Conservation (phyloP, 1,284 basidiomycete genomes). For the Blastosporella zonata region DNA sequence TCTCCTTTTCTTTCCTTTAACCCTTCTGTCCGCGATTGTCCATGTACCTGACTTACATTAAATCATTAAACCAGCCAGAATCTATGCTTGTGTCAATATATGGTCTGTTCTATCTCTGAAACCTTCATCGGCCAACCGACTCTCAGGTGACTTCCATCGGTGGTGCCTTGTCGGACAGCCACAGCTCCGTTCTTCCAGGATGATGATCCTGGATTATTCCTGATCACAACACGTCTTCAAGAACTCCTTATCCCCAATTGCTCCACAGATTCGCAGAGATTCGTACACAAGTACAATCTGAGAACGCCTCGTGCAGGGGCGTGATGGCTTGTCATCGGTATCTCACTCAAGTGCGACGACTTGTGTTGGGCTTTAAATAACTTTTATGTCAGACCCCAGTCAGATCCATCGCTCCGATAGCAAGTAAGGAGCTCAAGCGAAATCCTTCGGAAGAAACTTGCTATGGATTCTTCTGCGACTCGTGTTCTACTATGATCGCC, state of each 20-base stretch:
- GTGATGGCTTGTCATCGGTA: slow-evolving; percentile 10
- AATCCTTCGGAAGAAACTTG: neutral
- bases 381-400: too few relatives aligned
- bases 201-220: too few relatives aligned
- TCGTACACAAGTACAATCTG: neutral
- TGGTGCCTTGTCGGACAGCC: slow-evolving; percentile 32
- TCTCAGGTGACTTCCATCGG: slow-evolving; percentile 10
- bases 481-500: neutral
- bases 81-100: too few relatives aligned
- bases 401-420: neutral
- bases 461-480: neutral
- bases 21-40: neutral
- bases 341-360: slow-evolving; percentile 7
- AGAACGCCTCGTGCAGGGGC: slow-evolving; percentile 7
- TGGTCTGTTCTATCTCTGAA: too few relatives aligned
- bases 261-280: neutral
- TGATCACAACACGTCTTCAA: slow-evolving; percentile 6
- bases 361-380: too few relatives aligned
- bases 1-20: neutral
- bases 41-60: slow-evolving; percentile 4
- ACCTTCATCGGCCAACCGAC: neutral
- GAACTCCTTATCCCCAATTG: slow-evolving; percentile 9
- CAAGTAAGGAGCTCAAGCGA: neutral
- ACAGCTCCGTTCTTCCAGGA: slow-evolving; percentile 31
- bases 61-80: too few relatives aligned